Percentiles rank a stretch among this genome's conserved stretches.
phyloP scores from a whole-genome alignment of 208 protist genomes.

The Porcisia deanei region DNA sequence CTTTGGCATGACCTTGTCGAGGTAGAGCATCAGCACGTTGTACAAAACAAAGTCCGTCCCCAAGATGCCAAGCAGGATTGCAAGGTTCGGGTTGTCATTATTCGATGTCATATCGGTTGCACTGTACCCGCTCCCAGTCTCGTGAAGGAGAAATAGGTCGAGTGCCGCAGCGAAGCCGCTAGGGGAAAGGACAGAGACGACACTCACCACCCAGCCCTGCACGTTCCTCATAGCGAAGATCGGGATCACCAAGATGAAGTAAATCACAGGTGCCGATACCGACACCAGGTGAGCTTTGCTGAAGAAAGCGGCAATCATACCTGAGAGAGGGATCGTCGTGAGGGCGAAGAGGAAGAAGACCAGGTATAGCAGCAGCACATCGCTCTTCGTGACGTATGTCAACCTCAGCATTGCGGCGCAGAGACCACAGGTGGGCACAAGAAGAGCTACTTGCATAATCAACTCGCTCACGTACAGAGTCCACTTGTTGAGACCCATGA shows the following conservation, averaged over 20 bases:
- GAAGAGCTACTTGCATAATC: slow-evolving; percentile 31
- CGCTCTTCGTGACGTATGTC: slow-evolving; percentile 49
- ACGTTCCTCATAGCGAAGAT: slow-evolving; percentile 47
- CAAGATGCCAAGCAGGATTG: slow-evolving; percentile 39
- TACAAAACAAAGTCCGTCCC: slow-evolving; percentile 58
- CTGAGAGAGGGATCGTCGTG: slow-evolving; percentile 55
- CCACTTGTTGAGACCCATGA: slow-evolving; percentile 70
- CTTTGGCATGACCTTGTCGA: slow-evolving; percentile 68
- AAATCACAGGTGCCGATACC: slow-evolving; percentile 70
- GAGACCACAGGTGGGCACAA: slow-evolving; percentile 57
- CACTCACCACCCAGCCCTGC: slow-evolving; percentile 14
- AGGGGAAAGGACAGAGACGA: slow-evolving; percentile 43
- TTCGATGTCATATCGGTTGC: slow-evolving; percentile 18
- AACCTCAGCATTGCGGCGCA: slow-evolving; percentile 40
- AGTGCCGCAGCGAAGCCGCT: slow-evolving; percentile 44
- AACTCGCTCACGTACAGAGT: slow-evolving; percentile 52
- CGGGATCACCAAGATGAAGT: slow-evolving; percentile 57
- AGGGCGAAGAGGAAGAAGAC: slow-evolving; percentile 64
- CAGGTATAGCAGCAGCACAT: slow-evolving; percentile 55
- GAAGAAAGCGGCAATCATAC: slow-evolving; percentile 64
- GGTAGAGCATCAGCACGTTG: slow-evolving; percentile 67
- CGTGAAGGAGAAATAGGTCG: slow-evolving; percentile 35
- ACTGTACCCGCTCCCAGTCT: slow-evolving; percentile 39
- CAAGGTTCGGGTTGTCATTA: slow-evolving; percentile 16
- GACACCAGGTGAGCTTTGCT: slow-evolving; percentile 62